Conservation (phyloP, 2,329 filamentous ascomycete genomes). For the Rhinocladiella mackenziei region DNA sequence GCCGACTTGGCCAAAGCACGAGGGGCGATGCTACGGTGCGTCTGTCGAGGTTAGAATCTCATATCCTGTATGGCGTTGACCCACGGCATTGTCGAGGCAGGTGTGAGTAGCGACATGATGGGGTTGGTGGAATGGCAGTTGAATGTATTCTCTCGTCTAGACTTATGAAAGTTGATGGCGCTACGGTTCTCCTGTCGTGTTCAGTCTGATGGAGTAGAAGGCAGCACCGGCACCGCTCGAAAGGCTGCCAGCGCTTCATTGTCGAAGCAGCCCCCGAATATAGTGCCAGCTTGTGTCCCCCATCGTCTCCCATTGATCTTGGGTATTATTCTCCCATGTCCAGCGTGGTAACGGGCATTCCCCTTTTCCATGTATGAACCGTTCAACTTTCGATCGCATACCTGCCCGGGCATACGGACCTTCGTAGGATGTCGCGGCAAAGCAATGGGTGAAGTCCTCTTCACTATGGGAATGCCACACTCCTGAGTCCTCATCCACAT, state of each 20-base stretch:
- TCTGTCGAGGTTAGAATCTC: too few relatives aligned
- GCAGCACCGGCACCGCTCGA: too few relatives aligned
- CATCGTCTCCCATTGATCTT: slow-evolving; percentile 15
- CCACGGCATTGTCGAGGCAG: too few relatives aligned
- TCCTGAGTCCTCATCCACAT: slow-evolving; percentile 18
- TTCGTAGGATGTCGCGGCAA: slow-evolving; percentile 20
- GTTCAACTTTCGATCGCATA: slow-evolving; percentile 12
- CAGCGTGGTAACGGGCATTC: slow-evolving; percentile 21
- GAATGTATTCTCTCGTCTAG: too few relatives aligned
- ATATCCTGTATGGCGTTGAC: too few relatives aligned
- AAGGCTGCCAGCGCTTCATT: not conserved
- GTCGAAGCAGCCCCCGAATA: slow-evolving; percentile 2
- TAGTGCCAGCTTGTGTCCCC: slow-evolving; percentile 26
- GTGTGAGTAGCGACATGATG: too few relatives aligned
- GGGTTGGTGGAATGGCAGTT: too few relatives aligned
- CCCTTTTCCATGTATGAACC: slow-evolving; percentile 14
- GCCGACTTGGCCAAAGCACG: too few relatives aligned
- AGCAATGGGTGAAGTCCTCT: slow-evolving; percentile 10
- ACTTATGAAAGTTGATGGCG: too few relatives aligned
- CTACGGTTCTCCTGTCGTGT: too few relatives aligned
- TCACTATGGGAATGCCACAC: slow-evolving; percentile 4
- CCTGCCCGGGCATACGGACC: slow-evolving; percentile 19
- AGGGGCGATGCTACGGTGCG: too few relatives aligned
- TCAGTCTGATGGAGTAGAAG: too few relatives aligned
- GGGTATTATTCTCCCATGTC: slow-evolving; percentile 9